phyloP scores from a whole-genome alignment of 2,329 filamentous ascomycete species.

The Aspergillus transmontanensis region DNA sequence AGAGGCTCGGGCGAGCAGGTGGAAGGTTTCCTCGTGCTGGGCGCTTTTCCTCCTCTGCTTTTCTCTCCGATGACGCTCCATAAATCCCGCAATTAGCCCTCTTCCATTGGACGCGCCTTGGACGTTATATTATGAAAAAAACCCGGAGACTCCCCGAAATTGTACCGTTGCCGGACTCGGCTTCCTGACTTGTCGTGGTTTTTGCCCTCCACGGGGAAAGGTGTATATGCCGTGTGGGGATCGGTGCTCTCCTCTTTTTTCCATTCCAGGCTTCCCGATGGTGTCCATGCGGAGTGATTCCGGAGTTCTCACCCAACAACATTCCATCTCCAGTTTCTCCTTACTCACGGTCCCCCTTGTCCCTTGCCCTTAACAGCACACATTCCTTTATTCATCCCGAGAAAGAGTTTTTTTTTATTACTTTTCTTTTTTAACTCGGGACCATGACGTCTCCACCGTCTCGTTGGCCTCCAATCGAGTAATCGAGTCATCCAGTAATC shows the following conservation, averaged over 20 bases:
- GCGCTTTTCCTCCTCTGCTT: not conserved
- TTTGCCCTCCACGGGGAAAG: conserved; percentile 12
- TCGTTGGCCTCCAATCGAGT: not conserved
- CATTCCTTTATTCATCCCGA: not conserved
- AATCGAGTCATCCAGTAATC: not conserved
- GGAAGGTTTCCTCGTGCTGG: not conserved
- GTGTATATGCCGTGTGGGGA: conserved; percentile 2
- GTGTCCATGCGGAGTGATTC: not conserved
- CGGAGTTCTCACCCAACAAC: not conserved
- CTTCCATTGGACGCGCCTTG: not conserved
- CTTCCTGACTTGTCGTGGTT: not conserved
- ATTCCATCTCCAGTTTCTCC: not conserved
- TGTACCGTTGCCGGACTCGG: conserved; percentile 10
- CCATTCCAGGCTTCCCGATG: not conserved
- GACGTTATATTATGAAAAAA: not conserved
- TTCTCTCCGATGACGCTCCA: not conserved
- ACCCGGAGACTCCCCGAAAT: conserved; percentile 15
- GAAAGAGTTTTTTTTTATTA: too few species aligned
- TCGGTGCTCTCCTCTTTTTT: not conserved
- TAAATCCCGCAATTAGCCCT: not conserved
- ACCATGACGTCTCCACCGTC: not conserved
- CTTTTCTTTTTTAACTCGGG: not conserved
- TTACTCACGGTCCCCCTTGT: not conserved
- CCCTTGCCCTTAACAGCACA: not conserved
- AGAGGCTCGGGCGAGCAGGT: conserved; percentile 1